Base-by-base conservation (phyloP, 2,329 filamentous ascomycete species). In the Colletotrichum australisinense region DNA sequence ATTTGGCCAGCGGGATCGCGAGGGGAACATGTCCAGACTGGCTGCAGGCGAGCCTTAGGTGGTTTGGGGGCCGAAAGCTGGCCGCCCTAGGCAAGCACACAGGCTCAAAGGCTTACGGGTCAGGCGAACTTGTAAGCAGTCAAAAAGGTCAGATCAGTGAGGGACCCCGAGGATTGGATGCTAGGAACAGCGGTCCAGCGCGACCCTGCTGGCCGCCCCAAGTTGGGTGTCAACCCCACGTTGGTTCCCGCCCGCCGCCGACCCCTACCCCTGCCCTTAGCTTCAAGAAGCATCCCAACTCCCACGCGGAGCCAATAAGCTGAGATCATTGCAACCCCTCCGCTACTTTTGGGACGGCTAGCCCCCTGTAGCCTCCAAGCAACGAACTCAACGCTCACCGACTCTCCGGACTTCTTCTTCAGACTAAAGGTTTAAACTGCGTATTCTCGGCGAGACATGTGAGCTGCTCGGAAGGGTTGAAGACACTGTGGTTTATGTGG, bases 61-160 rank as follows among this genome's bases (percentile, higher is more conserved):
- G n/a, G n/a, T n/a, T n/a, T n/a, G n/a, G n/a, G 74, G 74, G 74
- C 71, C 28, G 35, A 65, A 71, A 57, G 63, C 73, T 75, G 53
- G 73, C 65, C 70, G 63, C 46, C n/a, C n/a, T n/a, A n/a, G n/a
- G n/a, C n/a, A 28, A 57, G 53, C 60, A 49, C 67, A 60, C 49
- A 46, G 49, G 53, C 63, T 55, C 53, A 46, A 32, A 35, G 26
- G 57, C 52, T n/a, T 12, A 30, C 28, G 16, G 26, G 32, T n/a
- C n/a, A n/a, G n/a, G n/a, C n/a, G n/a, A n/a, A n/a, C n/a, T n/a
- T n/a, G n/a, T n/a, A n/a, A n/a, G n/a, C n/a, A n/a, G n/a, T n/a
- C n/a, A n/a, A n/a, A n/a, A n/a, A n/a, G n/a, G n/a, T n/a, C n/a
- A n/a, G n/a, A n/a, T n/a, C n/a, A n/a, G n/a, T n/a, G 60, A 69